Evolutionary conservation across 2,329 filamentous ascomycete species (phyloP).

Genomic region (Fusarium heterosporum): DNA sequence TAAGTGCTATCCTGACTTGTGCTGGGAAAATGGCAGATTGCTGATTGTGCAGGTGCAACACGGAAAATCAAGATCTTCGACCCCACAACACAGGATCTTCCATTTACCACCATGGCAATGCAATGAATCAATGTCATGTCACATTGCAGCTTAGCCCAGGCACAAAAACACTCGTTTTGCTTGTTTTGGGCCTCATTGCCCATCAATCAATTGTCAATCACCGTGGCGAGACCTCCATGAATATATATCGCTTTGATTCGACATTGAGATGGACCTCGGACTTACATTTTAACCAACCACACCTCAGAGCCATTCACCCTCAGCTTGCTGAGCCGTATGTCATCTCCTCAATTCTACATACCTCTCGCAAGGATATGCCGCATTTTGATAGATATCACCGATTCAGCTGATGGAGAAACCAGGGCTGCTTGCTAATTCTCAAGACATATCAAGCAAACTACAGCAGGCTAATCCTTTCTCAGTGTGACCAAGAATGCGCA

Average conservation of each 20-base stretch:
- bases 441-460: slow-evolving; percentile 29
- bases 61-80: slow-evolving; percentile 16
- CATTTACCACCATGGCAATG: slow-evolving; percentile 10
- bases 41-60: slow-evolving; percentile 6
- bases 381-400: slow-evolving; percentile 33
- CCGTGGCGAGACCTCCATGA: slow-evolving; percentile 11
- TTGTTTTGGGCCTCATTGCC: slow-evolving; percentile 11
- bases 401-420: slow-evolving; percentile 28
- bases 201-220: slow-evolving; percentile 11
- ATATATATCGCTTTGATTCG: slow-evolving; percentile 10
- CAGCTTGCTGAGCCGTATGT: slow-evolving; percentile 20
- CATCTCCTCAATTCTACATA: slow-evolving; percentile 30
- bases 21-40: slow-evolving; percentile 6
- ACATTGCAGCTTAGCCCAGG: slow-evolving; percentile 35
- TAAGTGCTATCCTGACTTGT: slow-evolving; percentile 5
- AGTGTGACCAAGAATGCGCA: slow-evolving; percentile 45
- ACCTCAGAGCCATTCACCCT: slow-evolving; percentile 34
- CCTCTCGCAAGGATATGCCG: slow-evolving; percentile 22
- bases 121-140: slow-evolving; percentile 15
- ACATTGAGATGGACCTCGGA: slow-evolving; percentile 1
- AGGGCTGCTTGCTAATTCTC: slow-evolving; percentile 26
- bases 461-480: slow-evolving; percentile 34
- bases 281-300: slow-evolving; percentile 33
- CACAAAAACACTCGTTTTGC: slow-evolving; percentile 23
- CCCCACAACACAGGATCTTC: slow-evolving; percentile 28